Base-by-base conservation (phyloP, 2,329 filamentous ascomycete genomes). In the Trichoderma polysporum region DNA sequence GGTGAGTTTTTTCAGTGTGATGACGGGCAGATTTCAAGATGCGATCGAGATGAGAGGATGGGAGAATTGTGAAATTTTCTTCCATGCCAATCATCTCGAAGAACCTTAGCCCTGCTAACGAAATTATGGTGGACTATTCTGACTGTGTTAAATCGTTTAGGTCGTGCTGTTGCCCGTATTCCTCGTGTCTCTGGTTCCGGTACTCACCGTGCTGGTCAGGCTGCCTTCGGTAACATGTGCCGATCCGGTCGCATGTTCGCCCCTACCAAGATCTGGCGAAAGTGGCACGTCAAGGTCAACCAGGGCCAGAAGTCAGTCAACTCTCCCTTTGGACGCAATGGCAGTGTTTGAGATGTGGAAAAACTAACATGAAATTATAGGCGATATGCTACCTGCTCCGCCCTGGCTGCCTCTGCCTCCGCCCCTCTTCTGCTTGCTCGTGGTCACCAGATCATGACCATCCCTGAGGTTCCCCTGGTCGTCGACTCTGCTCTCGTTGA, bases 251-350 rank as follows among this genome's bases (percentile, higher is more conserved):
- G 95, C 86, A 99, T 99, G 95, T 99, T 99, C 86, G 95, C 95
- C 76, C 95, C 95, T 75, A 99, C 95, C 85, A 99, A 99, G 91
- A 91, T 97, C 86, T 99, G 95, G 96, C 90, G 95, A 83, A 97
- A 97, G 88, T 99, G 95, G 96, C 95, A 99, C 89, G 89, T 97
- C 88, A 98, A 98, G 93, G 89, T 99, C 90, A 97, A 97, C 89
- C 89, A 96, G 84, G 91, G 91, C 84, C 95, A 99, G 90, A 97
- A 95, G 92, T 93, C 81, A 83, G 88, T 82, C 33, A 57, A 70
- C 63, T 69, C 22, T 19, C 39, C 7, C 29, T 37, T 7, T 15
- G 31, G 12, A 27, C 2, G 54, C 9, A 37, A 27, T 50, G 7
- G 7, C 22, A n/a, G 19, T 22, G 7, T 29, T 37, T 17, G n/a